Base-by-base conservation (phyloP, 1,284 basidiomycete species). In the Ustilago bromivora region DNA sequence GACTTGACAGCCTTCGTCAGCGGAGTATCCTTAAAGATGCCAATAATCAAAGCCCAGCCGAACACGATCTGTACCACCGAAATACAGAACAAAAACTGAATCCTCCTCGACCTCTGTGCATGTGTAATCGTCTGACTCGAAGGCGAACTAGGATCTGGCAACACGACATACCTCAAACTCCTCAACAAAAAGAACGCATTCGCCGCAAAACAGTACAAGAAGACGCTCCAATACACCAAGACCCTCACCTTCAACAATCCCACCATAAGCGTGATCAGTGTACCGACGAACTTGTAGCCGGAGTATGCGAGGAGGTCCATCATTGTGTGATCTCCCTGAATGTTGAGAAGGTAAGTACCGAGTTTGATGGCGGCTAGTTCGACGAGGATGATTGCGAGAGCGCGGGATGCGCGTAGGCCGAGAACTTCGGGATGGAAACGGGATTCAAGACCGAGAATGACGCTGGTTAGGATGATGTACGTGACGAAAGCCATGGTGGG, bases 401-500 rank as follows among this genome's bases (percentile, higher is more conserved):
- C 94, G 71, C 93, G 93, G 6, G 93, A 93, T 0, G 95, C 92
- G 0, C 92, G 92, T 71, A 94, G 88, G 51, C 96, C 96, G 17
- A 99, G 90, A 58, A 98, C 91, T 80, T 94, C 92, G 10, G 96
- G 96, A 83, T 95, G 91, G 86, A 98, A 98, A 57, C 91, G 90
- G 54, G 91, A 90, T 70, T 93, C 90, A 12, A 97, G 88, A 28
- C 96, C 96, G 4, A 93, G 92, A 69, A 94, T 91, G 23, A 98
- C 89, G 36, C 84, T 85, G 1, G 94, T 94, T 4, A 97, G 89
- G 31, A 99, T 92, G 77, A 98, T 92, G 86, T 98, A 99, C 0
- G 97, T 98, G 23, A 97, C 94, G 34, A 99, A 89, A 0, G 95
- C 93, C 96, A 99, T 99, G 19, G 92, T 89, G 5, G 97, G 96